Base-by-base conservation (phyloP, 192 early-diverging fungal genomes). In the Coemansia sp. region DNA sequence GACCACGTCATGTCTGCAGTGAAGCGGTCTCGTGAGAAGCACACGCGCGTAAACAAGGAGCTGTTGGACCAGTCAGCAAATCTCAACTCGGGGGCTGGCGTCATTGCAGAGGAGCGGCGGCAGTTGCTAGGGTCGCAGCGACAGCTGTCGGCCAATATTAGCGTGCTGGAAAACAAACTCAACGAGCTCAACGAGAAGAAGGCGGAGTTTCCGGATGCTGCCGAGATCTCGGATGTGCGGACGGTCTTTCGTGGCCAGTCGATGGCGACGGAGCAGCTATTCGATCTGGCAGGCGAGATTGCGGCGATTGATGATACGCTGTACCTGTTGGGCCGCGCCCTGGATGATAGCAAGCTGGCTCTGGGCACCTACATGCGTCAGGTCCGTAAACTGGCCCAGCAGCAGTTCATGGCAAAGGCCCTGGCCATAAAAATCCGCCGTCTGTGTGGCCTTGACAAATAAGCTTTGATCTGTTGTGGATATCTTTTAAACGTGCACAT, bases 321-420 rank as follows among this genome's bases (percentile, higher is more conserved):
- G 48, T 94, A 95, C 67, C 84, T 87, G 28, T 73, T 97, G 49
- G 85, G 88, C 21, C 85, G 88, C 65, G 92, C 94, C 5, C 73
- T 97, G 41, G 89, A 86, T 62, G 85, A 84, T 44, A 90, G 93
- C 54, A 78, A 78, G 55, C 85, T 97, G 47, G 85, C 92, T 10
- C 62, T 91, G 23, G 66, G 73, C 25, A 83, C 83, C 1, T 97
- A 89, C 62, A 88, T 95, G 87, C 92, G 94, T 85, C 84, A 85
- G 61, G 86, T 92, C 27, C 85, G 95, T 6, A 86, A 83, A 38
- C 80, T 97, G 19, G 88, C 93, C 0, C 80, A 92, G 57, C 93
- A 95, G 56, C 92, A 95, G 70, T 97, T 95, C 65, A 85, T 94
- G 88, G 91, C 92, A 41, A 84, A 92, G 44, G 93, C 90, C 0